These are phyloP conservation scores for Euptelea pleiosperma DNA, from an alignment of 164 flowering plant genomes.

Conservation along the genomic window DNA sequence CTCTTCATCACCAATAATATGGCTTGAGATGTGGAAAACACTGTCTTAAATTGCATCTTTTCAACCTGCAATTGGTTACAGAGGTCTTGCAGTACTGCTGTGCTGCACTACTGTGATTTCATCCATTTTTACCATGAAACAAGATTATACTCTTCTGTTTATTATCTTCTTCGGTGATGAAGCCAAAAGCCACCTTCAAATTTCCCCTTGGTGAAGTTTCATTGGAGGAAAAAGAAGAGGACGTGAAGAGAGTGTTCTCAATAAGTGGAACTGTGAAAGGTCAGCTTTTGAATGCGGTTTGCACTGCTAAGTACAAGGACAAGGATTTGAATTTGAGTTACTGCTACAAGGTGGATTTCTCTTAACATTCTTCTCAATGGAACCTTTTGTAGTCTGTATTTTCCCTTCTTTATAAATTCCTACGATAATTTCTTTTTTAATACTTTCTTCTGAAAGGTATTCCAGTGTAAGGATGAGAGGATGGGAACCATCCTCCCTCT, in stretches of 20 bases:
- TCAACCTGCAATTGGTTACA: not conserved
- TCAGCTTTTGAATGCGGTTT: constrained; percentile 60
- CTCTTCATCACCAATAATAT: no score
- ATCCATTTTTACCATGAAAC: not conserved
- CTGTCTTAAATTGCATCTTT: no score
- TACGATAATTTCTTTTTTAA: not conserved
- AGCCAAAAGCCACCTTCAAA: constrained; percentile 82
- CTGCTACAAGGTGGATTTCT: constrained; percentile 60
- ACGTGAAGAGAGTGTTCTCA: constrained; percentile 48
- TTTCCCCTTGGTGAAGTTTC: constrained; percentile 87
- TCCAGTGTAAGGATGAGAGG: no score
- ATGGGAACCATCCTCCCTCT: no score
- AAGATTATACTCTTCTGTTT: not conserved
- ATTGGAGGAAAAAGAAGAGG: constrained; percentile 73
- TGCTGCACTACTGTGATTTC: not conserved
- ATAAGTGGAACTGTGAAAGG: constrained; percentile 60
- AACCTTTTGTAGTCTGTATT: no score
- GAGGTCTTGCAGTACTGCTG: not conserved
- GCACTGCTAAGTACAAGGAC: constrained; percentile 66
- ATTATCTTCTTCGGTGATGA: constrained; percentile 25
- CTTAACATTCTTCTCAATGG: not conserved
- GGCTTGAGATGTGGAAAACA: no score
- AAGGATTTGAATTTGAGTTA: constrained; percentile 70
- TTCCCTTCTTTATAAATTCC: not conserved
- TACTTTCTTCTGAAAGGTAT: no score